Evolutionary conservation across 495 filamentous ascomycete genomes (phyloP).

Genomic region (Chlorociboria aeruginascens): DNA sequence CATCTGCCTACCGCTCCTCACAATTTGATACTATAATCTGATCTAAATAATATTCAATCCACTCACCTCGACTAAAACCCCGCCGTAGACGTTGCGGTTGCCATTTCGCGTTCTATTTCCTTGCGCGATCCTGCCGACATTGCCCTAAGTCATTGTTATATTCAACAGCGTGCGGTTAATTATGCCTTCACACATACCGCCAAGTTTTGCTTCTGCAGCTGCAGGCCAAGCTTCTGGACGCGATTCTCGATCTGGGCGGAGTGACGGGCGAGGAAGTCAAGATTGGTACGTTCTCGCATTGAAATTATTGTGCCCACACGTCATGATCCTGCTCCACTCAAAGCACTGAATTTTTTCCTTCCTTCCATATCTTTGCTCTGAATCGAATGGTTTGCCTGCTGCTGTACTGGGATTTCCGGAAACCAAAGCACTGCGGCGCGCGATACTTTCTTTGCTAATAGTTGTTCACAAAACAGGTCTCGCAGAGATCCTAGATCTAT

Average conservation of each 20-base stretch:
- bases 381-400: neutral
- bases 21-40: neutral
- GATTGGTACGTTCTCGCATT: conserved; percentile 38
- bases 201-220: conserved; percentile 75
- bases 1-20: neutral
- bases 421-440: neutral
- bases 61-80: neutral
- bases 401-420: too few species aligned
- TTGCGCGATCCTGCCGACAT: conserved; percentile 5
- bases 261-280: conserved; percentile 41
- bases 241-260: conserved; percentile 38
- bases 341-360: neutral
- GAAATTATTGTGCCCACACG: neutral
- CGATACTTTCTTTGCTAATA: neutral
- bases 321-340: too few species aligned
- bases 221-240: conserved; percentile 54
- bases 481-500: conserved; percentile 16
- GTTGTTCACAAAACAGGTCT: conserved; percentile 17
- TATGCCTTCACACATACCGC: conserved; percentile 69
- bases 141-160: conserved; percentile 7
- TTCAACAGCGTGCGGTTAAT: conserved; percentile 7
- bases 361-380: neutral
- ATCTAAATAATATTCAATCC: neutral
- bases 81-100: neutral
- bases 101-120: conserved; percentile 7